Conservation (phyloP, 306 rosid species). For the Cicer bijugum region DNA sequence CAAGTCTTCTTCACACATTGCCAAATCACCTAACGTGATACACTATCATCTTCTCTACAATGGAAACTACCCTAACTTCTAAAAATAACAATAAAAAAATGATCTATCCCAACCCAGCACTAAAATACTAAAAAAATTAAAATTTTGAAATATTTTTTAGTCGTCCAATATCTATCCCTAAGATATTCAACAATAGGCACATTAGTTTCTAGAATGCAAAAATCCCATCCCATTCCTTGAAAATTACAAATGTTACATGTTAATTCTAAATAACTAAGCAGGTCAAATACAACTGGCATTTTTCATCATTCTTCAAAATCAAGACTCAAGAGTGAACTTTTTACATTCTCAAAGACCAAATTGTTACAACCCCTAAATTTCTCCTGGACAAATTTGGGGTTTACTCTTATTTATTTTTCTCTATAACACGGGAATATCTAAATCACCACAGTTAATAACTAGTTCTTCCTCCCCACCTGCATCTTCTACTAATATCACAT, state of each 20-base stretch:
- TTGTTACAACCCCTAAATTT: too few relatives aligned
- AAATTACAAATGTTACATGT: not conserved
- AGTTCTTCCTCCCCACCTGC: too few relatives aligned
- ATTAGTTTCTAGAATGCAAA: conserved; percentile 23
- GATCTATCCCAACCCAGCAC: not conserved
- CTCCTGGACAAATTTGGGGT: too few relatives aligned
- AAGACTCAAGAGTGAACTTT: not conserved
- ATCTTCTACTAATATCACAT: too few relatives aligned
- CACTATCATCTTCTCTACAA: not conserved
- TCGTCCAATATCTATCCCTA: not conserved
- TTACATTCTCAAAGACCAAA: too few relatives aligned
- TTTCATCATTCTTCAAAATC: not conserved
- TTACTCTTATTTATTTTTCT: too few relatives aligned
- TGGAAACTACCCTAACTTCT: not conserved
- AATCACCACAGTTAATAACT: too few relatives aligned
- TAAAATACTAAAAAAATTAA: not conserved
- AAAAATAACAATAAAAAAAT: not conserved
- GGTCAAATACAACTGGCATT: not conserved
- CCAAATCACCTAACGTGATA: not conserved
- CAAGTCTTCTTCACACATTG: not conserved
- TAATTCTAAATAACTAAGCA: not conserved
- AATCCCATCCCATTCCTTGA: not conserved
- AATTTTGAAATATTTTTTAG: not conserved
- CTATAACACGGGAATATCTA: too few relatives aligned
- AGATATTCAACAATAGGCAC: not conserved